Base-by-base conservation (phyloP, 306 rosid species). In the Erythrophleum fordii region DNA sequence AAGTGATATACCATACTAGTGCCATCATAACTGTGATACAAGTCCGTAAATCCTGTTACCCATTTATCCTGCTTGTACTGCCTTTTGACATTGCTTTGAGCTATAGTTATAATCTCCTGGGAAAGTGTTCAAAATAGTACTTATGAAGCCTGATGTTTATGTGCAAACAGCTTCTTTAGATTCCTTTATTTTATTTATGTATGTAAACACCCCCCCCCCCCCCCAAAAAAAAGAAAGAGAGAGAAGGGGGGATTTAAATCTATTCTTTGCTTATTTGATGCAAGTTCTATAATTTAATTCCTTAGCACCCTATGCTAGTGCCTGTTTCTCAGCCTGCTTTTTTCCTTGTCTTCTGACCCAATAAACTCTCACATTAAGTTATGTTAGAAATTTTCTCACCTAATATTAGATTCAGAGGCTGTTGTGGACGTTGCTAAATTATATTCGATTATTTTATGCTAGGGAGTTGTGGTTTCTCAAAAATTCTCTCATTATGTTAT, bases 21-120 rank as follows among this genome's bases (percentile, higher is more conserved):
- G 37, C 29, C 8, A 20, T 66, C 72, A 37, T 66, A 20, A 66
- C 51, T 37, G 71, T n/a, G 71, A 65, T 65, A 65, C 46, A 65
- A 42, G 26, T 65, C 48, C 28, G 4, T 14, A 28, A 31, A 18
- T 59, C 39, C 68, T 61, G 8, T 34, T 6, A 35, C 46, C 46
- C n/a, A 12, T 34, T 64, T 64, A 17, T 64, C 39, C 2, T 35
- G 46, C 26, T 34, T 34, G 46, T 17, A 34, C 46, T 64, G 22
- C 31, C 22, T 64, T 8, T 64, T 34, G 46, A 64, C 26, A n/a
- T 64, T 64, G 34, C 23, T 64, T 17, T 64, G 70, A 34, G 6
- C 46, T 18, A 5, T 35, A 34, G 26, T 64, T 18, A 18, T 35
- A 8, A 64, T 64, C 37, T 64, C 26, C 35, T 18, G 23, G 11